These are phyloP conservation scores for Xylariaceae sp. DNA, from an alignment of 2,329 filamentous ascomycete species.

Conservation along the genomic window DNA sequence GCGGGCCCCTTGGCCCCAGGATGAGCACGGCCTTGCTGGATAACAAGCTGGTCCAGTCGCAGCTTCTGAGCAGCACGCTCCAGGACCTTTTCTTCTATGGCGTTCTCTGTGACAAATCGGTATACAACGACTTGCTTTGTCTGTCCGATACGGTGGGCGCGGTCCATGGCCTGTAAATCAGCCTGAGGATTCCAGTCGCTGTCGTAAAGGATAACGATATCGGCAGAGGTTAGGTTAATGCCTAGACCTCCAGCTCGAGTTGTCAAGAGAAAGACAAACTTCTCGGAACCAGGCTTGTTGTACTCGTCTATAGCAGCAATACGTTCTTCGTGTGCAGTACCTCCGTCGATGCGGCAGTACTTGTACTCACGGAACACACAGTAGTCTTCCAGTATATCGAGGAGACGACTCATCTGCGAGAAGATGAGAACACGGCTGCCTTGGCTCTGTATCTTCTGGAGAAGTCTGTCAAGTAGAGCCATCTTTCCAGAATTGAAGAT, in stretches of 20 bases:
- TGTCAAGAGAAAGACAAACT: constrained; percentile 93
- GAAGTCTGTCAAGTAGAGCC: constrained; percentile 89
- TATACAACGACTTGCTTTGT: constrained; percentile 98
- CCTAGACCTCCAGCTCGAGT: constrained; percentile 93
- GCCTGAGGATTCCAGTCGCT: constrained; percentile 99
- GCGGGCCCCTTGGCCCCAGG: constrained; percentile 86
- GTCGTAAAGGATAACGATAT: constrained; percentile 95
- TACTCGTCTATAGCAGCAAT: constrained; percentile 98
- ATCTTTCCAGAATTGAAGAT: constrained; percentile 95
- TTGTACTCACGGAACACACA: constrained; percentile 93
- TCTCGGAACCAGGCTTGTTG: constrained; percentile 92
- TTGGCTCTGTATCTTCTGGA: constrained; percentile 77
- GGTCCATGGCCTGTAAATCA: constrained; percentile 97
- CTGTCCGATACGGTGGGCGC: constrained; percentile 96
- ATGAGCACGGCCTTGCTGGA: constrained; percentile 94
- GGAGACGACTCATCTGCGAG: constrained; percentile 96
- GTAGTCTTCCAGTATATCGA: constrained; percentile 97
- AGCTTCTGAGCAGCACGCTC: constrained; percentile 96
- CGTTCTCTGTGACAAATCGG: constrained; percentile 94
- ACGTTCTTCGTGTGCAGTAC: constrained; percentile 94
- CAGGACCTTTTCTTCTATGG: constrained; percentile 96
- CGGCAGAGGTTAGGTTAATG: constrained; percentile 92
- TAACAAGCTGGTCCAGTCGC: constrained; percentile 93
- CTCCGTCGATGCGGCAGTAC: constrained; percentile 96
- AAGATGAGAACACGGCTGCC: constrained; percentile 97